Evolutionary conservation across 495 filamentous ascomycete species (phyloP).

Genomic region (Aspergillus bridgeri): DNA sequence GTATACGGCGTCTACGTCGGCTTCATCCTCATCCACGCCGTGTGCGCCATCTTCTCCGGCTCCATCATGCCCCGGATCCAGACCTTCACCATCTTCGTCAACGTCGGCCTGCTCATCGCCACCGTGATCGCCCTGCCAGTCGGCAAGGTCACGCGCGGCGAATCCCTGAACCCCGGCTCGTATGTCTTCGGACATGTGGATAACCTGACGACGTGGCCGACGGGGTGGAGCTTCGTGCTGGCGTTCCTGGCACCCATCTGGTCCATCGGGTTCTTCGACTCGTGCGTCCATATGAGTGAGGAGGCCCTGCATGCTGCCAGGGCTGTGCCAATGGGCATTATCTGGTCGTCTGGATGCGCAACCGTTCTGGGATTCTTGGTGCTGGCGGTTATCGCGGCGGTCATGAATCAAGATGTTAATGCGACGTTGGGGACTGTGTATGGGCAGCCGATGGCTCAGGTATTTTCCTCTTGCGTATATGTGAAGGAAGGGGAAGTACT

Average conservation of each 20-base stretch:
- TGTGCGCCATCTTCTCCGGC: constrained; percentile 51
- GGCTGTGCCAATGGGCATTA: constrained; percentile 59
- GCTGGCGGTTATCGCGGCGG: constrained; percentile 41
- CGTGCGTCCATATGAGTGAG: constrained; percentile 57
- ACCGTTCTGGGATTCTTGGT: constrained; percentile 55
- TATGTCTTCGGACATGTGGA: constrained; percentile 41
- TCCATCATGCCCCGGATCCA: constrained; percentile 67
- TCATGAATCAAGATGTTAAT: constrained; percentile 37
- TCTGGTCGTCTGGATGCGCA: constrained; percentile 39
- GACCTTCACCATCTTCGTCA: constrained; percentile 58
- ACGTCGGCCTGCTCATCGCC: constrained; percentile 59
- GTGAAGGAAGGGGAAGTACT: not conserved
- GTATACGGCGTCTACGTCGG: constrained; percentile 63
- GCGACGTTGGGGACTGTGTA: constrained; percentile 31
- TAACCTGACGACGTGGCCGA: constrained; percentile 58
- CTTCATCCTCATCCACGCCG: constrained; percentile 55
- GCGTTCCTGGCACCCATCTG: constrained; percentile 60
- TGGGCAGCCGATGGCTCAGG: constrained; percentile 48
- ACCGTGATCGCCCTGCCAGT: constrained; percentile 65
- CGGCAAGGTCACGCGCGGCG: constrained; percentile 39
- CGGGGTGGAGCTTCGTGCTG: constrained; percentile 58
- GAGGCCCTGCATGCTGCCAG: constrained; percentile 58
- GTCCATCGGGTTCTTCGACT: constrained; percentile 56
- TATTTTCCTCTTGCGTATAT: constrained; percentile 12
- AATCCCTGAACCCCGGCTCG: constrained; percentile 32